Evolutionary conservation across 2,329 filamentous ascomycete species (phyloP).

Genomic region (Aspergillaceae sp.): DNA sequence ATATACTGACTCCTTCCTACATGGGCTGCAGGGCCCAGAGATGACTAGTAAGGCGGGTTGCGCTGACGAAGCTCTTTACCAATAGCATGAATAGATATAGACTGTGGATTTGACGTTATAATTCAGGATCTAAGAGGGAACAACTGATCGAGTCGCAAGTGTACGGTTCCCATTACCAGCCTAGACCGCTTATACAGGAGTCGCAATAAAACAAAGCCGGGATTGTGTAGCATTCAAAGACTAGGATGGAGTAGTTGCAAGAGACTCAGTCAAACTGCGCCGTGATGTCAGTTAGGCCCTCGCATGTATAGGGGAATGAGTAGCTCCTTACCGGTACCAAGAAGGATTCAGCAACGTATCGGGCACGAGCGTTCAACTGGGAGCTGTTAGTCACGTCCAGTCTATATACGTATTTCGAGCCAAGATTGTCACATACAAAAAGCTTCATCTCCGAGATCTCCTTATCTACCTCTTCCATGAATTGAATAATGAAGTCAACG

Average conservation of each 20-base stretch:
- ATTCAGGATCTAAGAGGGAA: conserved; percentile 8
- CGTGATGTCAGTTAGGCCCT: conserved; percentile 4
- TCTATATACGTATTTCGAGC: too few relatives aligned
- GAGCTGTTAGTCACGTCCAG: conserved; percentile 12
- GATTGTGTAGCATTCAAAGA: conserved; percentile 12
- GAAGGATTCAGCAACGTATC: conserved; percentile 98
- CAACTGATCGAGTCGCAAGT: conserved; percentile 4
- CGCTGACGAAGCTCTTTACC: background rate
- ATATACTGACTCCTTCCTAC: too few relatives aligned
- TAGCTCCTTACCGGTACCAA: conserved; percentile 65
- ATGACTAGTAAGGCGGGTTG: too few relatives aligned
- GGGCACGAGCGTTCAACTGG: conserved; percentile 87
- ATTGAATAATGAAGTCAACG: conserved; percentile 97
- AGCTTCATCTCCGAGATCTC: conserved; percentile 99
- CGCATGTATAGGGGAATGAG: background rate
- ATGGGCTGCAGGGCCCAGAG: too few relatives aligned
- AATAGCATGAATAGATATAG: background rate
- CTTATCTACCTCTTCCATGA: conserved; percentile 99
- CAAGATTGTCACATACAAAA: conserved; percentile 57
- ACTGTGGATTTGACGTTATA: background rate
- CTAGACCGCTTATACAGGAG: conserved; percentile 17
- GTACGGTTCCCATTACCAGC: conserved; percentile 13
- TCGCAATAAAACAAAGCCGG: conserved; percentile 7
- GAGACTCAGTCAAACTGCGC: conserved; percentile 22
- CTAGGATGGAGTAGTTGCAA: conserved; percentile 13